Conservation (phyloP, 1,284 basidiomycete genomes). For the Ustilago vetiveriae region DNA sequence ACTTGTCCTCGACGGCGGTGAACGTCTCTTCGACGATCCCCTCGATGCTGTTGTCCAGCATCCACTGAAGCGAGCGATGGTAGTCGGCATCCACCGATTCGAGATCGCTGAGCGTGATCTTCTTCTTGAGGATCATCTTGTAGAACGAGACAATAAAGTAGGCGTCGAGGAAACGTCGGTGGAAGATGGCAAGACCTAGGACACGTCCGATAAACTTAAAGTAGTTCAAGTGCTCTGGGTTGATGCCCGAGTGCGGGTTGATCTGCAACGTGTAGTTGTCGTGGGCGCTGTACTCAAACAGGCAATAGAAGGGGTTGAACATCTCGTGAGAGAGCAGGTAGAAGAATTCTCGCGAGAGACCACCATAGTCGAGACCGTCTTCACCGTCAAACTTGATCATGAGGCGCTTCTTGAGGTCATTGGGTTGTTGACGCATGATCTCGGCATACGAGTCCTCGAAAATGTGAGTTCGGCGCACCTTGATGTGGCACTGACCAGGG, state of each 20-base stretch:
- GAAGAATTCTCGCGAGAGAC: conserved; percentile 99
- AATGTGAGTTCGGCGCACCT: conserved; percentile 89
- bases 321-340: conserved; percentile 96
- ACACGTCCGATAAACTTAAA: conserved; percentile 99
- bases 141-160: conserved; percentile 99
- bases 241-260: conserved; percentile 95
- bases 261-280: conserved; percentile 99
- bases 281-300: conserved; percentile 98
- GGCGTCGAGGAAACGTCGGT: conserved; percentile 96
- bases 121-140: conserved; percentile 80
- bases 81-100: conserved; percentile 70
- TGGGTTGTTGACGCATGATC: conserved; percentile 92
- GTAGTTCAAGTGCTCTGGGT: conserved; percentile 98
- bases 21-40: conserved; percentile 67
- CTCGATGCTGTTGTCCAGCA: conserved; percentile 71
- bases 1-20: conserved; percentile 86
- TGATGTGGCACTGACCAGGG: conserved; percentile 93
- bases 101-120: conserved; percentile 64
- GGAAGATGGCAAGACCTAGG: conserved; percentile 95
- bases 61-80: conserved; percentile 92
- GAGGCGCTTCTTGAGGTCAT: conserved; percentile 93
- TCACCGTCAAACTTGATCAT: conserved; percentile 99
- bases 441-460: conserved; percentile 96
- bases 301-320: conserved; percentile 82
- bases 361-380: conserved; percentile 97